Conservation (phyloP, 768 basidiomycete genomes). For the Suillus variegatus region DNA sequence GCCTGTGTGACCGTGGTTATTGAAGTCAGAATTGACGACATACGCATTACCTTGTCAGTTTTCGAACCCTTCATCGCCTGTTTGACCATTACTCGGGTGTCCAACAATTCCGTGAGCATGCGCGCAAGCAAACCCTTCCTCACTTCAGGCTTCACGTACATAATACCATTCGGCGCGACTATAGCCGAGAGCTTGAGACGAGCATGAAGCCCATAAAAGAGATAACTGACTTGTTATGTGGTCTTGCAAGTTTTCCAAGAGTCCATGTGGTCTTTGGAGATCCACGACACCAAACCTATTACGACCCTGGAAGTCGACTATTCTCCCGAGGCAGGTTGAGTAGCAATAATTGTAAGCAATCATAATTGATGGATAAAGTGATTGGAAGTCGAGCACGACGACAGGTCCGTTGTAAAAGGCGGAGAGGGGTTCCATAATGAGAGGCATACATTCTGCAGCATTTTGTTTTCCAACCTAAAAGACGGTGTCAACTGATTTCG, state of each 20-base stretch:
- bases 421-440: slow-evolving; percentile 93
- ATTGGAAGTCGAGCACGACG: slow-evolving; percentile 94
- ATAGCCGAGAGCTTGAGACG: slow-evolving; percentile 1
- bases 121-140: slow-evolving; percentile 84
- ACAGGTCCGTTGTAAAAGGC: slow-evolving; percentile 93
- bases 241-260: slow-evolving; percentile 69
- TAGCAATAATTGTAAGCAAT: slow-evolving; percentile 98
- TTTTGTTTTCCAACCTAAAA: slow-evolving; percentile 91
- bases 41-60: slow-evolving; percentile 65
- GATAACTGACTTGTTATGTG: slow-evolving; percentile 67
- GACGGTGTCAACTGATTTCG: not conserved
- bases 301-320: slow-evolving; percentile 81
- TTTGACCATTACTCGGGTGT: slow-evolving; percentile 98
- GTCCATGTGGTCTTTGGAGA: slow-evolving; percentile 63
- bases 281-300: slow-evolving; percentile 88
- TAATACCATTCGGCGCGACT: slow-evolving; percentile 96
- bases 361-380: slow-evolving; percentile 96
- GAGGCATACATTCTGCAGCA: slow-evolving; percentile 92
- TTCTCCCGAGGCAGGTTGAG: slow-evolving; percentile 92
- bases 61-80: slow-evolving; percentile 87
- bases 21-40: slow-evolving; percentile 2
- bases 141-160: slow-evolving; percentile 86
- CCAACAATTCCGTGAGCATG: slow-evolving; percentile 90
- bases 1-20: slow-evolving; percentile 45
- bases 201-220: not conserved